These are phyloP conservation scores for Blepharisma stoltei DNA, from an alignment of 73 alveolate species.

Conservation along the genomic window DNA sequence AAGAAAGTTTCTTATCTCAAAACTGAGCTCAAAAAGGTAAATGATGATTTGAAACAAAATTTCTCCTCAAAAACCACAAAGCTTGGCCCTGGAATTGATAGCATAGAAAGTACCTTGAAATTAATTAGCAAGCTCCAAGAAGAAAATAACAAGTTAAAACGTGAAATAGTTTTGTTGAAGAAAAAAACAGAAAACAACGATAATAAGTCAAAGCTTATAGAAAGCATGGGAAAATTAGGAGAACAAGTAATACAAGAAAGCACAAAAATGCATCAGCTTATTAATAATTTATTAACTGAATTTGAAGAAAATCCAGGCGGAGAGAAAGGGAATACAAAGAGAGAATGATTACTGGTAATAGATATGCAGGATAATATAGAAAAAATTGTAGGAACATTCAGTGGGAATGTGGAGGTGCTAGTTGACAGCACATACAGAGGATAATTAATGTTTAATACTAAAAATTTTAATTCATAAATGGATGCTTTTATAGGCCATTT, in stretches of 20 bases:
- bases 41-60: background rate
- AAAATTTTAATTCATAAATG: no score
- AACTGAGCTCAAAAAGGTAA: constrained; percentile 3
- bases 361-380: constrained; percentile 16
- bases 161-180: background rate
- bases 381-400: constrained; percentile 1
- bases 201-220: constrained; percentile 3
- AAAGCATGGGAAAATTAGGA: constrained; percentile 1
- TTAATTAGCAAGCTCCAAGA: background rate
- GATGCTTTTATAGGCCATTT: no score
- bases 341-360: constrained; percentile 13
- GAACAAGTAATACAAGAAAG: constrained; percentile 8
- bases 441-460: no score
- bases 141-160: background rate
- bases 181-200: background rate
- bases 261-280: constrained; percentile 5
- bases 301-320: background rate
- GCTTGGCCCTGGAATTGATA: background rate
- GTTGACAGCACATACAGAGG: constrained; percentile 3
- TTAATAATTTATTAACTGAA: background rate
- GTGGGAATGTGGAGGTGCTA: constrained; percentile 1
- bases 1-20: background rate
- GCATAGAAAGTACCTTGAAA: constrained; percentile 1
- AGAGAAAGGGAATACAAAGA: background rate
- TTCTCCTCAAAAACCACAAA: background rate